Conservation (phyloP, 176 grass and related monocot genomes). For the Otatea glauca region DNA sequence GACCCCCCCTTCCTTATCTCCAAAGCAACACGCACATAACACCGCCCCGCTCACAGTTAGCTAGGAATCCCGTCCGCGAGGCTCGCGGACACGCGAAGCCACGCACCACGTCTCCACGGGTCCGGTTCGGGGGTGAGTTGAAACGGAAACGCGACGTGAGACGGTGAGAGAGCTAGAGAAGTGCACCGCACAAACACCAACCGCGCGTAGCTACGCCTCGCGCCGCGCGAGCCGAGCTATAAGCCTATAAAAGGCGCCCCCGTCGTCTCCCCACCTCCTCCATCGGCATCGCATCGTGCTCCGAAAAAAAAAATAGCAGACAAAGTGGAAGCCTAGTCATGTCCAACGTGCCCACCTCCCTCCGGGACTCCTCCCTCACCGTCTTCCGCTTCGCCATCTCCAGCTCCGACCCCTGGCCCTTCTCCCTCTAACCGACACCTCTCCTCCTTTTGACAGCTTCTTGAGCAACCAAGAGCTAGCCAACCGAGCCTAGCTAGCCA, state of each 20-base stretch:
- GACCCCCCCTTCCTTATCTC: neutral
- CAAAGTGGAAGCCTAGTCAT: slow-evolving; percentile 42
- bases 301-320: neutral
- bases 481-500: neutral
- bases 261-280: neutral
- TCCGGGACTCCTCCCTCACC: slow-evolving; percentile 74
- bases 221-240: neutral
- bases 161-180: neutral
- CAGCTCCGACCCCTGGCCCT: slow-evolving; percentile 66
- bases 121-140: neutral
- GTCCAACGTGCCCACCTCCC: slow-evolving; percentile 81
- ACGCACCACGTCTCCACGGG: slow-evolving; percentile 3
- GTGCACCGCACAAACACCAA: neutral
- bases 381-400: slow-evolving; percentile 82
- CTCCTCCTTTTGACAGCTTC: neutral
- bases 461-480: neutral
- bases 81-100: too few species aligned
- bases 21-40: neutral
- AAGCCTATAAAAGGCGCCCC: slow-evolving; percentile 24
- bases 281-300: slow-evolving; percentile 3
- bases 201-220: neutral
- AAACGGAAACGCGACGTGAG: neutral
- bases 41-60: neutral
- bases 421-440: slow-evolving; percentile 38
- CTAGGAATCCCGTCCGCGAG: neutral